Percentiles rank a stretch among this genome's conserved stretches.
Conservation (phyloP, 192 early-diverging fungal genomes). For the Geranomyces michiganensis region DNA sequence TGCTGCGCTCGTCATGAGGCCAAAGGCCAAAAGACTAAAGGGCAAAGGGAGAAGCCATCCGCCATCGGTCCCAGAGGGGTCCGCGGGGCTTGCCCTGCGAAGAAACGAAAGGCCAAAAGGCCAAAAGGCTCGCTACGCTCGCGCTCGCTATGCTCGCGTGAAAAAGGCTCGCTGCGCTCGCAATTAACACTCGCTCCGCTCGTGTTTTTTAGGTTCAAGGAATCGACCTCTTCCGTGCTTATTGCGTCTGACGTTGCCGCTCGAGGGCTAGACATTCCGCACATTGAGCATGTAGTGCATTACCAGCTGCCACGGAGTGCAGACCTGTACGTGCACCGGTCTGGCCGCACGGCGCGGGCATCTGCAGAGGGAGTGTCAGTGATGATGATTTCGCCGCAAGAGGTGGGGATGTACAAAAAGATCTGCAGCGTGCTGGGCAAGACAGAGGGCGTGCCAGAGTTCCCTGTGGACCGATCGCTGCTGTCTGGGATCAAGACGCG, state of each 20-base stretch:
- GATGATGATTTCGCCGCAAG: conserved; percentile 83
- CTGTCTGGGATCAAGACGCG: conserved; percentile 73
- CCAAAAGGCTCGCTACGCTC: no score
- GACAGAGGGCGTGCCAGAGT: conserved; percentile 68
- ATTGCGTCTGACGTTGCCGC: conserved; percentile 97
- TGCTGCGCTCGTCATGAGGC: no score
- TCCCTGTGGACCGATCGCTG: conserved; percentile 79
- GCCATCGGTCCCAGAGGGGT: no score
- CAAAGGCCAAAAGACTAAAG: no score
- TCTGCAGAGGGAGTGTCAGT: conserved; percentile 78
- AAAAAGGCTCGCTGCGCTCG: no score
- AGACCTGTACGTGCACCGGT: conserved; percentile 95
- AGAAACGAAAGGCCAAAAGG: no score
- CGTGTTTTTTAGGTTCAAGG: conserved; percentile 61
- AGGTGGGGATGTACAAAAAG: conserved; percentile 77
- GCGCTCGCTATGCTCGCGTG: no score
- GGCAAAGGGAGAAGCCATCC: no score
- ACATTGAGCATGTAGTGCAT: conserved; percentile 93
- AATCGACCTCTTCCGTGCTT: conserved; percentile 72
- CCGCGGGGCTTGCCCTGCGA: no score
- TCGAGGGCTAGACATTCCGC: conserved; percentile 90
- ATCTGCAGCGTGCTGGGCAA: conserved; percentile 81
- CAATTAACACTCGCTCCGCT: no score
- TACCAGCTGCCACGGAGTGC: conserved; percentile 91
- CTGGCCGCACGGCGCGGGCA: conserved; percentile 93